phyloP scores from a whole-genome alignment of 2,329 filamentous ascomycete genomes.

The Chlorencoelia australis region DNA sequence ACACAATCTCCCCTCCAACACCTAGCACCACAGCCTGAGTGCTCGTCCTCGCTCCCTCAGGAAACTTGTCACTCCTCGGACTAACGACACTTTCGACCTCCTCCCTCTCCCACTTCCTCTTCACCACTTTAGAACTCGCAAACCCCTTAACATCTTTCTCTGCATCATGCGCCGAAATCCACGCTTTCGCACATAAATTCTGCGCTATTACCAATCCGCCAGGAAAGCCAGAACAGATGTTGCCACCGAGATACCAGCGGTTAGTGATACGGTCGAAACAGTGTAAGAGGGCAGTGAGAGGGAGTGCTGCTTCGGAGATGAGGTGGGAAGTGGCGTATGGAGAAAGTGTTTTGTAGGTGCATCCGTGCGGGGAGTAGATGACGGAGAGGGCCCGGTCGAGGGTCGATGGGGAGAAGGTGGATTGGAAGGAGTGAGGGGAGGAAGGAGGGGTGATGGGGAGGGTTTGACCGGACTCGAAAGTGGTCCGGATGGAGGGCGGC shows the following conservation, averaged over 20 bases:
- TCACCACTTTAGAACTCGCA: conserved; percentile 40
- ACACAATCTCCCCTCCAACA: conserved; percentile 34
- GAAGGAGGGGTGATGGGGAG: conserved; percentile 15
- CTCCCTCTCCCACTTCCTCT: conserved; percentile 33
- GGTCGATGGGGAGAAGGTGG: conserved; percentile 25
- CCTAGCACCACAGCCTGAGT: conserved; percentile 35
- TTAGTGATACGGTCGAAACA: conserved; percentile 50
- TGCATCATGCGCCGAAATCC: conserved; percentile 53
- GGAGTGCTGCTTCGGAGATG: conserved; percentile 44
- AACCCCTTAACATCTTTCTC: conserved; percentile 46
- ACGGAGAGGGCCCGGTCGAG: conserved; percentile 43
- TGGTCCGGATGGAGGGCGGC: conserved; percentile 26
- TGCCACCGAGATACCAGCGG: conserved; percentile 52
- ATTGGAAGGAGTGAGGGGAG: conserved; percentile 15
- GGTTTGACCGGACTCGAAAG: background rate
- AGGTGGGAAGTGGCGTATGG: conserved; percentile 49
- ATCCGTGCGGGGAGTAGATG: conserved; percentile 56
- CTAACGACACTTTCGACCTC: conserved; percentile 34
- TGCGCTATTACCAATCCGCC: conserved; percentile 46
- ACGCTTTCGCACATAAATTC: conserved; percentile 42
- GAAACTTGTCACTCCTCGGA: conserved; percentile 17
- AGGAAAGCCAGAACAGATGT: conserved; percentile 45
- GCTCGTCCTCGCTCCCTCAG: conserved; percentile 11
- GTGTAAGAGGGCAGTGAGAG: conserved; percentile 54
- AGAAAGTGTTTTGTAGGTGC: conserved; percentile 41